Evolutionary conservation across 257 asterid species (phyloP).

Genomic region (Mentha longifolia): DNA sequence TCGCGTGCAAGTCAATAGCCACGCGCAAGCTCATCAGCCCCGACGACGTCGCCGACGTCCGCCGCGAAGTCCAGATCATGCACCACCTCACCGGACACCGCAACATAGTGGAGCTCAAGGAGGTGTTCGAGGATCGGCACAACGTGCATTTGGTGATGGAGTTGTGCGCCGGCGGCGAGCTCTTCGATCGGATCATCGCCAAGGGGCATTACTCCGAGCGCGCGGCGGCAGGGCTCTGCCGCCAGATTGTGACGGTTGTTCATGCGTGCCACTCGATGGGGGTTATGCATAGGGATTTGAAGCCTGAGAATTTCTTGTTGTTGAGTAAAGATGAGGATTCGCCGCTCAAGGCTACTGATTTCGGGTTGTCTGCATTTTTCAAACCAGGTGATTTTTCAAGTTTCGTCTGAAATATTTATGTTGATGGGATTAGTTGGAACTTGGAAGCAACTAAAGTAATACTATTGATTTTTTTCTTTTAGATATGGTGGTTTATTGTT

Average conservation of each 20-base stretch:
- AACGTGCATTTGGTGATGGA: slow-evolving; percentile 82
- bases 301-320: slow-evolving; percentile 83
- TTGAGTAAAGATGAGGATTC: slow-evolving; percentile 62
- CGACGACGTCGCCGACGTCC: slow-evolving; percentile 81
- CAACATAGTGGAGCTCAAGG: slow-evolving; percentile 78
- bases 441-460: slow-evolving; percentile 1
- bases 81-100: slow-evolving; percentile 89
- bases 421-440: neutral
- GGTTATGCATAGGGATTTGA: slow-evolving; percentile 86
- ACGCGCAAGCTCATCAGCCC: slow-evolving; percentile 63
- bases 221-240: slow-evolving; percentile 91
- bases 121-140: slow-evolving; percentile 78
- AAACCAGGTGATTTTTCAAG: slow-evolving; percentile 57
- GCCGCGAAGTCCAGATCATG: slow-evolving; percentile 95
- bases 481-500: neutral
- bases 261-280: slow-evolving; percentile 89
- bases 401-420: neutral
- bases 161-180: slow-evolving; percentile 88
- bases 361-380: slow-evolving; percentile 75
- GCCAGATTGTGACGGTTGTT: slow-evolving; percentile 86
- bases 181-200: slow-evolving; percentile 77
- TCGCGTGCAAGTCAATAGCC: slow-evolving; percentile 93
- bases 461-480: neutral
- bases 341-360: slow-evolving; percentile 86
- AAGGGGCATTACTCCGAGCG: slow-evolving; percentile 92